These are phyloP conservation scores for Phytophthora pini DNA, from an alignment of 352 stramenopile species.

Conservation along the genomic window DNA sequence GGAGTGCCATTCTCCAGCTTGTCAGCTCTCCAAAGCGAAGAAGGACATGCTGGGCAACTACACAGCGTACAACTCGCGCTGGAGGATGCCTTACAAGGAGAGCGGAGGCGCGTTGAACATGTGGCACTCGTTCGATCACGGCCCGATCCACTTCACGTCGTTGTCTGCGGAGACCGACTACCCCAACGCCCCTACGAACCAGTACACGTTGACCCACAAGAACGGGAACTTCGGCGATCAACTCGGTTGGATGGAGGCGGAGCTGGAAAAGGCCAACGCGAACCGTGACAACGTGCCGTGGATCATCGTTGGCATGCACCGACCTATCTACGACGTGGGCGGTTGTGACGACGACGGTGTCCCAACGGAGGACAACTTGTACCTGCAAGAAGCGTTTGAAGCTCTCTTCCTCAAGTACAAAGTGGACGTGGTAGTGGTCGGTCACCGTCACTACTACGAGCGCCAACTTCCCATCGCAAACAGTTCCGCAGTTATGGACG, in stretches of 20 bases:
- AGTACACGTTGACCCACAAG: conserved; percentile 30
- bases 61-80: conserved; percentile 65
- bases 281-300: conserved; percentile 57
- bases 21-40: conserved; percentile 37
- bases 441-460: conserved; percentile 55
- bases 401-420: conserved; percentile 45
- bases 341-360: conserved; percentile 20
- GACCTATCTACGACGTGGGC: conserved; percentile 63
- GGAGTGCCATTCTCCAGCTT: conserved; percentile 72
- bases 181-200: conserved; percentile 36
- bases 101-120: conserved; percentile 53
- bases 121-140: conserved; percentile 43
- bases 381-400: conserved; percentile 41
- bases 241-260: conserved; percentile 50
- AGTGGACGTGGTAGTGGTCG: conserved; percentile 50
- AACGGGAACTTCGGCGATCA: conserved; percentile 57
- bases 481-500: conserved; percentile 28
- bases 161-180: conserved; percentile 85
- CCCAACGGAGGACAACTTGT: conserved; percentile 14
- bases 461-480: conserved; percentile 43
- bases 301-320: conserved; percentile 75
- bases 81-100: conserved; percentile 52
- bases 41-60: conserved; percentile 62
- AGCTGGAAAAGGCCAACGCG: conserved; percentile 58
- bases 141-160: conserved; percentile 79